Evolutionary conservation across 768 basidiomycete species (phyloP).

Genomic region (Amanita phalloides): DNA sequence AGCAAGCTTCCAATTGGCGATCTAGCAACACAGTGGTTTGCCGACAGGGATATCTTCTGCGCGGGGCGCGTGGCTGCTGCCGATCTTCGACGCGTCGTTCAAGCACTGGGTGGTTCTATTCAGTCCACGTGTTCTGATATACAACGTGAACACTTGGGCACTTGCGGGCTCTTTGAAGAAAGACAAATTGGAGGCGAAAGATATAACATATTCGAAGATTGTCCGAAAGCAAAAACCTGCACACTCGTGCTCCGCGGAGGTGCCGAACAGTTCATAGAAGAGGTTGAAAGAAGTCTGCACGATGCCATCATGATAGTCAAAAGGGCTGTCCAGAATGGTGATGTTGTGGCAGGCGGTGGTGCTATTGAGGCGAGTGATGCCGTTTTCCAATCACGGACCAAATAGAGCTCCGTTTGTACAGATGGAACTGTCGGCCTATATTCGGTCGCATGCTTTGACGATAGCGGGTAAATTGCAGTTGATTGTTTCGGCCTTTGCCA

Average conservation of each 20-base stretch:
- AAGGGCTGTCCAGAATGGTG: conserved; percentile 88
- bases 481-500: conserved; percentile 91
- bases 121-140: conserved; percentile 97
- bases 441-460: conserved; percentile 81
- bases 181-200: conserved; percentile 93
- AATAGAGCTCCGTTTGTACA: conserved; percentile 19
- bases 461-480: conserved; percentile 95
- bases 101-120: conserved; percentile 90
- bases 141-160: conserved; percentile 78
- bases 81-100: conserved; percentile 88
- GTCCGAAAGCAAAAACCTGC: conserved; percentile 91
- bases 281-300: conserved; percentile 94
- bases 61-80: conserved; percentile 89
- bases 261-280: conserved; percentile 98
- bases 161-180: conserved; percentile 90
- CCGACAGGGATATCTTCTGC: conserved; percentile 97
- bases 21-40: conserved; percentile 98
- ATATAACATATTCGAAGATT: conserved; percentile 91
- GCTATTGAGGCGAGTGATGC: conserved; percentile 71
- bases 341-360: conserved; percentile 95
- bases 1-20: conserved; percentile 98
- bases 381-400: background rate
- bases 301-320: conserved; percentile 99
- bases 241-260: conserved; percentile 91
- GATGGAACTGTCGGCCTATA: conserved; percentile 97